Conservation (phyloP, 148 eudicot species). For the Cornus controversa region DNA sequence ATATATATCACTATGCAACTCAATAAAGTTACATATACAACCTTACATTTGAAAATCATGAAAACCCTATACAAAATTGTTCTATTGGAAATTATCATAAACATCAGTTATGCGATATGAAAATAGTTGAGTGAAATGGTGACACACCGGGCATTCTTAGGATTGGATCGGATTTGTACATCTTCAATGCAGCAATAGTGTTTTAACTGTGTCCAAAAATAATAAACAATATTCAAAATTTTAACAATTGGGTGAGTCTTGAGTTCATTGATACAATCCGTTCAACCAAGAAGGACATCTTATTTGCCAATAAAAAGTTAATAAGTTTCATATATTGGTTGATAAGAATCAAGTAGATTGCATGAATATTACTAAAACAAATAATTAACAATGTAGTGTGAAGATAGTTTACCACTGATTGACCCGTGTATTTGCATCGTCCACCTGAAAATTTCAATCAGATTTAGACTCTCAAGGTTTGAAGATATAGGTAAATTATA, state of each 20-base stretch:
- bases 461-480: not conserved
- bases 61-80: not conserved
- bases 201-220: slow-evolving; percentile 6
- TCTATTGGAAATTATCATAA: not conserved
- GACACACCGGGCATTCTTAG: slow-evolving; percentile 68
- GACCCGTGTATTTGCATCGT: slow-evolving; percentile 54
- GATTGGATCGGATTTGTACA: slow-evolving; percentile 67
- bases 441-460: slow-evolving; percentile 16
- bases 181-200: slow-evolving; percentile 58
- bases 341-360: not conserved
- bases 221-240: not conserved
- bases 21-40: no score
- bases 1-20: not conserved
- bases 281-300: not conserved
- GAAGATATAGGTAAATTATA: not conserved
- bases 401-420: slow-evolving; percentile 43
- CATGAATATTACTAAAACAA: not conserved
- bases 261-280: not conserved
- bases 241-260: not conserved
- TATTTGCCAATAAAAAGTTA: not conserved
- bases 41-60: not conserved
- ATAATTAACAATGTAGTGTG: not conserved
- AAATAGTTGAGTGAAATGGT: no score
- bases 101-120: not conserved
- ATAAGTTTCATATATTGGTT: not conserved